Conservation (phyloP, 257 asterid genomes). For the Sherardia arvensis region DNA sequence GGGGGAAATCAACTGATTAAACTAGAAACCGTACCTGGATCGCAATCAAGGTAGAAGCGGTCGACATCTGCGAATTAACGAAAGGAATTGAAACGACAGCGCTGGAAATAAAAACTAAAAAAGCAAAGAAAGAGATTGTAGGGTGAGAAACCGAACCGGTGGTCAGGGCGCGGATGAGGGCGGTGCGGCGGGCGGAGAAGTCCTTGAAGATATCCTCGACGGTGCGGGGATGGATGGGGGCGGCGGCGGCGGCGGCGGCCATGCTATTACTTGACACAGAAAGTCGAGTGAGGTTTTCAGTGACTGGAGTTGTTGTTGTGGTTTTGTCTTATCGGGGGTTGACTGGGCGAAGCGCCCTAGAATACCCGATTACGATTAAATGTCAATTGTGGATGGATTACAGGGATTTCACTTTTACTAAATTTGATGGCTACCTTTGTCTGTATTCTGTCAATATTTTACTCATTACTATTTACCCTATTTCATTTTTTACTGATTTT, state of each 20-base stretch:
- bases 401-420: background rate
- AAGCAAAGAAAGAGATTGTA: too few species aligned
- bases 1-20: background rate
- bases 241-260: slow-evolving; percentile 23
- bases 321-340: background rate
- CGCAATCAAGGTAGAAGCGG: slow-evolving; percentile 19
- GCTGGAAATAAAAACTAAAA: background rate
- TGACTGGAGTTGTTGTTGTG: background rate
- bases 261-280: background rate
- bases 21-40: slow-evolving; percentile 19
- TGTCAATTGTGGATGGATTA: background rate
- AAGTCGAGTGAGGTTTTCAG: background rate
- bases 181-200: slow-evolving; percentile 61
- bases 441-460: background rate
- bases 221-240: slow-evolving; percentile 46
- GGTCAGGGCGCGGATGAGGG: slow-evolving; percentile 68
- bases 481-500: too few species aligned
- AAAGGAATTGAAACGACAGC: background rate
- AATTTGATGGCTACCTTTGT: background rate
- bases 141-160: slow-evolving; percentile 22
- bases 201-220: slow-evolving; percentile 86
- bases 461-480: too few species aligned
- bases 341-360: background rate
- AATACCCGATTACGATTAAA: background rate
- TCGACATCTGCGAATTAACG: slow-evolving; percentile 18